Evolutionary conservation across 2,329 filamentous ascomycete genomes (phyloP), one percentile per base, ranked within the genome.

Genomic region (Trichoderma koningii): DNA sequence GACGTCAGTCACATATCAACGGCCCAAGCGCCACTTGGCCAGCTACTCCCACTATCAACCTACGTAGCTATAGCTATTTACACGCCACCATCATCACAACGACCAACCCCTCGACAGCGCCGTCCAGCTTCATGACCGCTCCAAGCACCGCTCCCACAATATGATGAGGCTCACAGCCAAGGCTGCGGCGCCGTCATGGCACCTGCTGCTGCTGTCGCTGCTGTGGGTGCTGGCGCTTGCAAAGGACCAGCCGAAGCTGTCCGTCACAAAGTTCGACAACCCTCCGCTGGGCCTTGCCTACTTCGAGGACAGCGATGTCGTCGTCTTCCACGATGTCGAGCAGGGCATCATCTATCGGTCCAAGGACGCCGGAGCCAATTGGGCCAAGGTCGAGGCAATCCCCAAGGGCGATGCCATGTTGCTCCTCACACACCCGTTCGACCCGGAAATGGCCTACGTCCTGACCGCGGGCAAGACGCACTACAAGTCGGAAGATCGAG

Each of bases 231-330:
- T 75, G 69, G 75, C 74, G 69, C 71, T 79, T 69, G 80, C 87
- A 63, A 89, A 89, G 75, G 84, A 88, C 72, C 81, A 82, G 55
- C 93, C 93, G 26, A 82, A 82, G 64, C 83, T 97, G 71, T 81
- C 83, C 67, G 79, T 82, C 66, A 90, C 81, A 61, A 77, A 83
- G 53, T 91, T 97, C 78, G 81, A 89, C 51, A 82, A 87, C 71
- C 77, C 82, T 62, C 91, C 92, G 0, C 75, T 79, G 62, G 87
- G 88, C 74, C 80, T 97, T 69, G 90, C 90, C 78, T 99, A 97
- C 79, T 98, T 99, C 74, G 89, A 95, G 73, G 91, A 94, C 76
- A 93, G 91, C 69, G 89, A 97, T 75, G 86, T 90, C 59, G 82
- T 96, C 66, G 78, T 98, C 52, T 88, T 92, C 73, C 87, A 89